Percentiles rank a stretch among this genome's conserved stretches.
Conservation (phyloP, 768 basidiomycete species). For the Collybia sordida region DNA sequence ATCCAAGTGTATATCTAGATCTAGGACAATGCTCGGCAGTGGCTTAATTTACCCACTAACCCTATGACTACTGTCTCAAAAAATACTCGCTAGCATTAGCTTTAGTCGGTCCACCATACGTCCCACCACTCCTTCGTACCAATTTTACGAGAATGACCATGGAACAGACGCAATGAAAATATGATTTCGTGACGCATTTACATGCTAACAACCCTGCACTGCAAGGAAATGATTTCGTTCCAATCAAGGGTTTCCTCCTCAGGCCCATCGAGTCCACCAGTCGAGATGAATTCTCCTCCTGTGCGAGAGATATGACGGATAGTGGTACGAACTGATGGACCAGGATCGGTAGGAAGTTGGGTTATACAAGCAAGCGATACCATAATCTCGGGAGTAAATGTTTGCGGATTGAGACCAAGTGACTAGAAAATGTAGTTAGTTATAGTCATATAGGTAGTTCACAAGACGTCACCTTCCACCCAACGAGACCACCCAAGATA, state of each 20-base stretch:
- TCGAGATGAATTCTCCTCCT: too few relatives aligned
- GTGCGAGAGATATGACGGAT: too few relatives aligned
- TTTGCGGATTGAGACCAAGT: conserved; percentile 57
- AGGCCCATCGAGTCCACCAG: not conserved
- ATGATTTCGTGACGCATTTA: not conserved
- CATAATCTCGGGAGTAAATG: conserved; percentile 59
- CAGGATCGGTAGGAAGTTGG: conserved; percentile 8
- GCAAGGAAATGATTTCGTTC: conserved; percentile 15
- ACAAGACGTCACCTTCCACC: conserved; percentile 47
- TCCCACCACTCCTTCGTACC: conserved; percentile 5
- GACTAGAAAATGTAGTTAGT: conserved; percentile 33
- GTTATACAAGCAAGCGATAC: conserved; percentile 45
- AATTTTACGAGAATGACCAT: not conserved
- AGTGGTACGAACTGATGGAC: not conserved
- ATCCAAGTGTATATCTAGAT: conserved; percentile 8
- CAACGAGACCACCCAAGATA: conserved; percentile 31
- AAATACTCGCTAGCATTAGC: conserved; percentile 4
- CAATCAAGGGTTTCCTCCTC: conserved; percentile 20
- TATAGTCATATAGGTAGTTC: not conserved
- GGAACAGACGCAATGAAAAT: not conserved
- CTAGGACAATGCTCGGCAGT: conserved; percentile 1
- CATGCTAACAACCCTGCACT: conserved; percentile 19
- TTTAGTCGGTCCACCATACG: conserved; percentile 2
- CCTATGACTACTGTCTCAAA: not conserved
- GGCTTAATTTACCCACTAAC: not conserved